Base-by-base conservation (phyloP, 441 rosid genomes). In the Hura crepitans region DNA sequence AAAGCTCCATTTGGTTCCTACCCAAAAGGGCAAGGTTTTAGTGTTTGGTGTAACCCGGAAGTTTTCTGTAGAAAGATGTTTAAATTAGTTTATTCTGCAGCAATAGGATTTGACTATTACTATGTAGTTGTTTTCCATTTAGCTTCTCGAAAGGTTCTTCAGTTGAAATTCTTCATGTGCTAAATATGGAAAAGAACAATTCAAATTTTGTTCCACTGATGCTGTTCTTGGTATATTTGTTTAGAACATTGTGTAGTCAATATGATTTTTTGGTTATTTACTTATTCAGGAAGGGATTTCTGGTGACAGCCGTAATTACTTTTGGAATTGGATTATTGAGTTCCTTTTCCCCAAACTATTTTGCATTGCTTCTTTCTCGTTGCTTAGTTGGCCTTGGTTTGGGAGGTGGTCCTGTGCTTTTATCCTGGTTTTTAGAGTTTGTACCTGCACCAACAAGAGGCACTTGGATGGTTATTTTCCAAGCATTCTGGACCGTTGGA, bases 351-450 rank as follows among this genome's bases (percentile, higher is more conserved):
- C 93, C 92, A 6, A 92, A 83, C 76, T 94, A 89, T 77, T 47
- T 49, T 64, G 75, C 78, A 30, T 74, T 94, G 78, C 55, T 90
- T 72, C 56, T 82, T 68, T 79, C 84, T 60, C 97, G 99, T 35
- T 81, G 85, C 74, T 76, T 94, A 47, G 97, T 92, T 69, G 99
- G 99, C 73, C 82, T 94, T 68, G 99, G 99, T 49, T 68, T 94
- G 70, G 99, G 97, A 77, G 97, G 99, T 31, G 99, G 92, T 46
- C 99, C 92, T 62, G 99, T 94, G 54, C 92, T 94, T 46, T 81
- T 80, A n/a, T 81, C 99, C 15, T 94, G 97, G 99, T 92, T 84
- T 83, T 80, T 94, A 70, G 99, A 94, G 83, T 92, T 94, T 81
- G 83, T 94, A 66, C 99, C 97, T 69, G 89, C 99, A 28, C 90